Conservation (phyloP, 1,139 yeast species). For the Pichia sp. region DNA sequence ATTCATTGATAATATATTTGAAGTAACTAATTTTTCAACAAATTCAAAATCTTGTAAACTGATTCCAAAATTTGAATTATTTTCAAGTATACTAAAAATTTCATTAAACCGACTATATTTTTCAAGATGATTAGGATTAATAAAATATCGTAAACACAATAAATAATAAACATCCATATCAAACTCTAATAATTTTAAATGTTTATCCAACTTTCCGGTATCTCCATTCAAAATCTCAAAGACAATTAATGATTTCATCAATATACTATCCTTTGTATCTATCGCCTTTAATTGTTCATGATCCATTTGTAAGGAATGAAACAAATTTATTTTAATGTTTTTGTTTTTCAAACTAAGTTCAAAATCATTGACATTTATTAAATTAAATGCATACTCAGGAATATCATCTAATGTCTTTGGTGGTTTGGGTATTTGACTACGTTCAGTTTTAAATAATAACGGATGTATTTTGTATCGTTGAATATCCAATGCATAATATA, state of each 20-base stretch:
- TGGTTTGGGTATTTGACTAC: constrained; percentile 1
- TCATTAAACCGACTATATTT: constrained; percentile 5
- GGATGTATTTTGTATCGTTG: not conserved
- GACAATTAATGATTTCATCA: constrained; percentile 4
- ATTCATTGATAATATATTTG: constrained; percentile 1
- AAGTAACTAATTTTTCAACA: not conserved
- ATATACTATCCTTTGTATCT: not conserved
- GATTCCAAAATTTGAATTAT: not conserved
- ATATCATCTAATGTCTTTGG: not conserved
- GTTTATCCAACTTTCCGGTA: not conserved
- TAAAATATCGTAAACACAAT: constrained; percentile 5
- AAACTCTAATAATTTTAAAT: not conserved
- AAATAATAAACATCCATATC: constrained; percentile 9
- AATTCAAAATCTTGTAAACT: constrained; percentile 1
- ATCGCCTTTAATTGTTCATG: not conserved
- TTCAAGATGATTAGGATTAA: constrained; percentile 5
- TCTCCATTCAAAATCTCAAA: not conserved
- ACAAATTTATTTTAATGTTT: not conserved
- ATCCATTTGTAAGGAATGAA: not conserved
- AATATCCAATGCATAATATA: not conserved
- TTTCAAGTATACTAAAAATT: not conserved
- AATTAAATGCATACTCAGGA: constrained; percentile 1
- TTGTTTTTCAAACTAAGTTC: constrained; percentile 4
- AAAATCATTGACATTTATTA: constrained; percentile 1
- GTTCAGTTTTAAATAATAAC: not conserved